phyloP scores from a whole-genome alignment of 2,329 filamentous ascomycete genomes.

The Mycosphaerella sp. region DNA sequence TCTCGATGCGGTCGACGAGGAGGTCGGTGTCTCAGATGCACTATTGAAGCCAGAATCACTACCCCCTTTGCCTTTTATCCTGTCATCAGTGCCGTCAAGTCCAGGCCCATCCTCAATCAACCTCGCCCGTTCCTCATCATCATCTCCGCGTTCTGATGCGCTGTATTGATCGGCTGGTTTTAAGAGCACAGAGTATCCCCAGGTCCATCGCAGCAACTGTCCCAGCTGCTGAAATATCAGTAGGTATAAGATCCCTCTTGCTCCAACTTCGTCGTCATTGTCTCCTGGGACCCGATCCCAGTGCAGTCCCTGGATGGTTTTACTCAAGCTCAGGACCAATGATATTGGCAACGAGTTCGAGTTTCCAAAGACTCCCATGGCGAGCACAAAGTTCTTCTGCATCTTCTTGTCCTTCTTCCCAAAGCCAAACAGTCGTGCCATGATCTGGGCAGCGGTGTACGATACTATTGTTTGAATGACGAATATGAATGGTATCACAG shows the following conservation, averaged over 20 bases:
- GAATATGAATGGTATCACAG: conserved; percentile 94
- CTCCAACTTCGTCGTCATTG: conserved; percentile 90
- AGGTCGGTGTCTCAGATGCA: conserved; percentile 41
- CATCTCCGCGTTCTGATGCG: conserved; percentile 59
- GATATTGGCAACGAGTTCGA: conserved; percentile 98
- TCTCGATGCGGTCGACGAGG: conserved; percentile 15
- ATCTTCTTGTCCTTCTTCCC: conserved; percentile 49
- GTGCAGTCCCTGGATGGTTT: conserved; percentile 85
- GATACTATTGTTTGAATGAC: conserved; percentile 80
- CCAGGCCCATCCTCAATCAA: conserved; percentile 50
- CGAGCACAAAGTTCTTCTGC: conserved; percentile 87
- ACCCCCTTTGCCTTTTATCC: conserved; percentile 13
- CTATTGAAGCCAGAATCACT: conserved; percentile 44
- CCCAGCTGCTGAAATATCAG: conserved; percentile 97
- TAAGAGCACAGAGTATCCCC: conserved; percentile 94
- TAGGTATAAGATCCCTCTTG: conserved; percentile 88
- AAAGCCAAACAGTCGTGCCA: conserved; percentile 73
- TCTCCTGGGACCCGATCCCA: conserved; percentile 89
- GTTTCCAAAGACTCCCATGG: conserved; percentile 97
- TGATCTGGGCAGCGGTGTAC: conserved; percentile 64
- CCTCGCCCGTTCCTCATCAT: conserved; percentile 35
- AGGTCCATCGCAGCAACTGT: conserved; percentile 92
- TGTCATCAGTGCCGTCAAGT: conserved; percentile 42
- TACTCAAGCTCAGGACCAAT: conserved; percentile 84
- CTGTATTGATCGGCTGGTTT: conserved; percentile 71